Conservation (phyloP, 139 green algal genomes). For the Chlorella sp. region DNA sequence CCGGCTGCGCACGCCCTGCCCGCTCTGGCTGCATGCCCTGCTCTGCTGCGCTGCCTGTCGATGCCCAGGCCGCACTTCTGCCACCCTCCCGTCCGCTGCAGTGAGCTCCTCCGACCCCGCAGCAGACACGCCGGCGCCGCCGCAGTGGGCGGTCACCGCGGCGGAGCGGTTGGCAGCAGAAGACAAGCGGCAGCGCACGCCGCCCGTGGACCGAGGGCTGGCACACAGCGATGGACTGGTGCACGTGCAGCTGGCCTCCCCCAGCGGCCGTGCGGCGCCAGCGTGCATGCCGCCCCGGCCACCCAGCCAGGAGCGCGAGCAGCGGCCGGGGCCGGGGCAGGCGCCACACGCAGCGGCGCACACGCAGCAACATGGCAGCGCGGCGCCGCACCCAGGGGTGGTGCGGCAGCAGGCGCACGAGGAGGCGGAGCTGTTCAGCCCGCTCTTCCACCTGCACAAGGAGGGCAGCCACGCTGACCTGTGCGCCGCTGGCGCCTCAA, state of each 20-base stretch:
- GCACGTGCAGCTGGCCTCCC: not conserved
- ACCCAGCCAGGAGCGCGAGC: not conserved
- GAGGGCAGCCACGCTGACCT: constrained; percentile 10
- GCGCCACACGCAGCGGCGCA: too few species aligned
- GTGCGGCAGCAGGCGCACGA: not conserved
- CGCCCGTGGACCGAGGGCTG: not conserved
- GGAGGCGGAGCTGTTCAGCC: constrained; percentile 23
- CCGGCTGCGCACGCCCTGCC: too few species aligned
- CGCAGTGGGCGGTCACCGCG: not conserved
- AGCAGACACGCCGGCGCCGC: not conserved
- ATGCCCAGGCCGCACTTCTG: not conserved
- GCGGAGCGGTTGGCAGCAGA: not conserved
- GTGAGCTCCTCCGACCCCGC: not conserved
- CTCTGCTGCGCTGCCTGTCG: not conserved
- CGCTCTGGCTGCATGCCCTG: not conserved
- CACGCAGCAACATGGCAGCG: too few species aligned
- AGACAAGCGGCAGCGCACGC: constrained; percentile 19
- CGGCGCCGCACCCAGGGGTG: too few species aligned
- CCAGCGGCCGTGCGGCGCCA: not conserved
- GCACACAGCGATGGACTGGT: not conserved
- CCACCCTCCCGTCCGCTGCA: not conserved
- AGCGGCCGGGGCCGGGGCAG: too few species aligned
- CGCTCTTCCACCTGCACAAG: constrained; percentile 18
- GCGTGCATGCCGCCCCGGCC: not conserved
- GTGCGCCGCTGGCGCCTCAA: not conserved